A percentile compares a stretch with the other conserved stretches of the same genome.
Evolutionary conservation across 257 asterid genomes (phyloP).

Genomic region (Gentiana straminea): DNA sequence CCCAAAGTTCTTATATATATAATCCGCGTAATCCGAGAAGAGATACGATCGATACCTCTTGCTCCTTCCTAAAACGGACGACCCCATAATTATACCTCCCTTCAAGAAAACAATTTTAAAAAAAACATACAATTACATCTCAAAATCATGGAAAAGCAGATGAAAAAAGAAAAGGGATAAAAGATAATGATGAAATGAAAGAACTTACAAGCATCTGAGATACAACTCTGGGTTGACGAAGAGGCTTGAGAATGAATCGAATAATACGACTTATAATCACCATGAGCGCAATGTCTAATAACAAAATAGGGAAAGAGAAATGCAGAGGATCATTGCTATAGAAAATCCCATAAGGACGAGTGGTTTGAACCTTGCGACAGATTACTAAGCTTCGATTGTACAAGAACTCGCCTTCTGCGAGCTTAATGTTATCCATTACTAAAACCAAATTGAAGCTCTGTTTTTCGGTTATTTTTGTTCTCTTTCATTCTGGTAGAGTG

Average conservation of each 20-base stretch:
- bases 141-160: neutral
- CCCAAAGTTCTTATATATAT: slow-evolving; percentile 40
- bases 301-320: slow-evolving; percentile 23
- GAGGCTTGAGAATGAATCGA: slow-evolving; percentile 21
- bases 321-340: slow-evolving; percentile 42
- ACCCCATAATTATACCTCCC: slow-evolving; percentile 25
- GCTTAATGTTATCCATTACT: neutral
- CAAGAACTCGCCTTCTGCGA: neutral
- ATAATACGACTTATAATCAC: slow-evolving; percentile 18
- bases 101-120: slow-evolving; percentile 10
- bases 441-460: neutral
- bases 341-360: slow-evolving; percentile 56
- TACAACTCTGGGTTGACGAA: slow-evolving; percentile 29
- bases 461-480: neutral
- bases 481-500: neutral
- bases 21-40: slow-evolving; percentile 34
- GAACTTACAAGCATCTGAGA: slow-evolving; percentile 25
- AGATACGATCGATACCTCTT: slow-evolving; percentile 25
- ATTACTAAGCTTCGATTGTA: slow-evolving; percentile 7
- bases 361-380: slow-evolving; percentile 20
- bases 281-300: slow-evolving; percentile 16
- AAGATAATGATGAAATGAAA: neutral
- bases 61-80: slow-evolving; percentile 32
- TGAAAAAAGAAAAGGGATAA: neutral
- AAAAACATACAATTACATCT: too few relatives aligned